A percentile compares a stretch with the other conserved stretches of the same genome.
phyloP scores from a whole-genome alignment of 148 eudicot species.

The Simmondsia chinensis region DNA sequence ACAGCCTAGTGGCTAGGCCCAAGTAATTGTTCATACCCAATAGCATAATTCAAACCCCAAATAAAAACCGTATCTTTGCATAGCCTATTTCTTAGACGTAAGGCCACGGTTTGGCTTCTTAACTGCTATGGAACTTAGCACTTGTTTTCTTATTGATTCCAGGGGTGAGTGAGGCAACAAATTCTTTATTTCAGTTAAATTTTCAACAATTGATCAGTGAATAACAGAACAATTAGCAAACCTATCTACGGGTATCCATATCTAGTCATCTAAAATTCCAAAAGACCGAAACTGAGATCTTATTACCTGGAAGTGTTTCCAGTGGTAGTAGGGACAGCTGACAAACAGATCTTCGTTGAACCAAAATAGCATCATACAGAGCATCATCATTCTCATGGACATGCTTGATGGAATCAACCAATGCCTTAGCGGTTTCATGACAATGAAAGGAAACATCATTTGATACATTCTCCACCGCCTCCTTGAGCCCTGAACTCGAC shows the following conservation, averaged over 20 bases:
- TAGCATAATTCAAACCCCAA: too few relatives aligned
- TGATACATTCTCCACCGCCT: conserved; percentile 34
- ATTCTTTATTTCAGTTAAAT: too few relatives aligned
- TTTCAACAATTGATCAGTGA: too few relatives aligned
- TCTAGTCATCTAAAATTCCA: neutral
- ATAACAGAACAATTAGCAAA: neutral
- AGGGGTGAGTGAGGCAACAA: too few relatives aligned
- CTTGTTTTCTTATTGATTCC: too few relatives aligned
- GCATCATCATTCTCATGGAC: conserved; percentile 36
- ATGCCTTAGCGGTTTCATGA: conserved; percentile 19
- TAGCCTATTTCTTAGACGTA: too few relatives aligned
- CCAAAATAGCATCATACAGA: conserved; percentile 25
- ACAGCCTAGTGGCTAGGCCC: too few relatives aligned
- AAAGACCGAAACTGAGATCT: neutral
- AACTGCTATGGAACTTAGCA: too few relatives aligned
- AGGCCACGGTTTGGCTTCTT: too few relatives aligned
- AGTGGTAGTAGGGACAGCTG: conserved; percentile 44
- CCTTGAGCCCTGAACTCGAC: conserved; percentile 59
- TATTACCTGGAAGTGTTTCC: conserved; percentile 53
- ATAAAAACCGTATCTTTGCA: too few relatives aligned
- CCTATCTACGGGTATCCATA: neutral
- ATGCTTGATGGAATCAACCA: conserved; percentile 39
- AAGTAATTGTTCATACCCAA: too few relatives aligned
- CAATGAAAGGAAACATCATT: conserved; percentile 18
- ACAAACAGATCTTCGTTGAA: conserved; percentile 36